Base-by-base conservation (phyloP, 2,329 filamentous ascomycete genomes). In the Colletotrichum sp. region DNA sequence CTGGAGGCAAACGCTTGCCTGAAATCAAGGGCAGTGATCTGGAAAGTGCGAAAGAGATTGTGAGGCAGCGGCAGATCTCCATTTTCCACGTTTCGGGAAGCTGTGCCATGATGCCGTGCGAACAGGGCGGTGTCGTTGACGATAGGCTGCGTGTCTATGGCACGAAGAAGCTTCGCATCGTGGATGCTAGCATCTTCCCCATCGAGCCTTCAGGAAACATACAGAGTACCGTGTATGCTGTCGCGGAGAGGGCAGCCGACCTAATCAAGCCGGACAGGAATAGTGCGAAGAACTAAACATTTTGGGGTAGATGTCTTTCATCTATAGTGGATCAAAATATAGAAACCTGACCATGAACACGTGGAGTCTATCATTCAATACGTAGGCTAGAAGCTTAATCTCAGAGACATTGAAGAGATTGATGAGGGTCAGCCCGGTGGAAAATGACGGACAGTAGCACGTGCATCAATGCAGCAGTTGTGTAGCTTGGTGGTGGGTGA, bases 11-110 rank as follows among this genome's bases (percentile, higher is more conserved):
- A 29, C 84, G 85, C 0, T 76, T 83, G 9, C 87, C 85, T 11
- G 80, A 81, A 8, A 77, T 85, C 9, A 81, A 44, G 13, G 81
- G 78, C 1, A 79, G 82, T 63, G 57, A 64, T 15, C 71, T 86
- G 3, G 85, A 86, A n/a, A 73, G 78, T 2, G 85, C 85, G 5
- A 82, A 78, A 63, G 82, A 85, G 57, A 81, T 86, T 30, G 84
- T 87, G 29, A 80, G 82, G 4, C 80, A 80, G 44, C 76, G 80
- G 1, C 80, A 83, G 67, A 83, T 86, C 6, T 84, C 84, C 8
- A 81, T 82, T 44, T 90, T 87, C 78, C 89, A 91, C 78, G 85
- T 87, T 0, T 81, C 84, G 2, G 88, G 89, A 13, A 90, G 87
- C 25, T 86, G 86, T 59, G 84, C 87, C 9, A 90, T 90, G 89